Base-by-base conservation (phyloP, 116 monocot genomes). In the Papilionanthe hybrid region DNA sequence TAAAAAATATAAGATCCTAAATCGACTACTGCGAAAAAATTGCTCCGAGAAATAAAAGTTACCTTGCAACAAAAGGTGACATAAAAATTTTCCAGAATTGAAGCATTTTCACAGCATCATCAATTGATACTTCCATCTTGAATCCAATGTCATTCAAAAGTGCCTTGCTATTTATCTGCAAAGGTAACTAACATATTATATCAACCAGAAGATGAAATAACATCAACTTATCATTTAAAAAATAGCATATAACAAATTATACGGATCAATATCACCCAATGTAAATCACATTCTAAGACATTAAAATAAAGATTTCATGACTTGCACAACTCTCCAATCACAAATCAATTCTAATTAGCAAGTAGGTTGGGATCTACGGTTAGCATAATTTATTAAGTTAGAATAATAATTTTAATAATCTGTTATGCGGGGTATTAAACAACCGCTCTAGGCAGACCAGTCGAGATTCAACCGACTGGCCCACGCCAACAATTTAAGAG, bases 71-170 rank as follows among this genome's bases (percentile, higher is more conserved):
- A 75, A 85, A 81, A 68, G 91, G 84, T 77, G 79, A 18, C 18
- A 83, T 41, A 75, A 86, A 88, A 41, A 28, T 78, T 67, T 78
- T 86, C 89, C 93, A 93, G 7, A 53, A 83, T 2, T 81, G 56
- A 55, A 99, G 83, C 72, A 90, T 42, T 82, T 37, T 49, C 65
- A 93, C 55, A 78, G 93, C 99, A 86, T 99, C 95, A 85, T 85
- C 85, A 47, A 88, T n/a, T 60, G 93, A 87, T 23, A 99, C 90
- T 79, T 87, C 83, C 50, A 86, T 88, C 79, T 92, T 99, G 79
- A 99, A 91, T 65, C 99, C 92, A 85, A 95, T 82, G 19, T 93
- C 90, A 55, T 90, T 86, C 49, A 86, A 50, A 81, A 99, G 86
- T 78, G 76, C 84, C 86, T 89, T 93, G 86, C 93, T 99, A 37